Evolutionary conservation across 345 rosid genomes (phyloP).

Genomic region (Populus simonii): DNA sequence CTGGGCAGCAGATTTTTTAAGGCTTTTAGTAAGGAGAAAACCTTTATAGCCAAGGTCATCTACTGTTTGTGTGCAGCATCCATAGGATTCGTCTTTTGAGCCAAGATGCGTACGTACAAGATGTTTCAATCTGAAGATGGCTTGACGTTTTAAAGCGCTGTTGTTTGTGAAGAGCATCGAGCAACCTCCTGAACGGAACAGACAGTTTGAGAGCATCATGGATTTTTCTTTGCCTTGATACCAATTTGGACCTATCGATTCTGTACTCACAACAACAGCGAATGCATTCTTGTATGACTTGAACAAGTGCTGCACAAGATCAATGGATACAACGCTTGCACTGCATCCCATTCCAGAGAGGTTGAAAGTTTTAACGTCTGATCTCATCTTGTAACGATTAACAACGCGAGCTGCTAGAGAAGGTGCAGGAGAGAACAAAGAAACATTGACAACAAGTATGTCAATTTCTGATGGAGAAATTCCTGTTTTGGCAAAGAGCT

Average conservation of each 20-base stretch:
- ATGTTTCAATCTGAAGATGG: constrained; percentile 47
- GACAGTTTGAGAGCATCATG: constrained; percentile 71
- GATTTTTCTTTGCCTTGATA: constrained; percentile 71
- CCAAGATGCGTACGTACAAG: constrained; percentile 53
- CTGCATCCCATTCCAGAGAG: constrained; percentile 73
- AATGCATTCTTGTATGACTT: constrained; percentile 33
- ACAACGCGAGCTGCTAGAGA: constrained; percentile 60
- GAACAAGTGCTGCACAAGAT: constrained; percentile 48
- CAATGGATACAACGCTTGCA: constrained; percentile 53
- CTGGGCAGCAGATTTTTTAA: constrained; percentile 53
- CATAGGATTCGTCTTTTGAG: constrained; percentile 56
- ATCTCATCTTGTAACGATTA: constrained; percentile 67
- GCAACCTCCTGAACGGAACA: constrained; percentile 72
- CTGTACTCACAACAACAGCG: constrained; percentile 77
- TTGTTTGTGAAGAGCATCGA: constrained; percentile 67
- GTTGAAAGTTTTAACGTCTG: constrained; percentile 53
- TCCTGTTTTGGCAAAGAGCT: constrained; percentile 43
- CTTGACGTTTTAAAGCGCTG: constrained; percentile 33
- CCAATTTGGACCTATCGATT: constrained; percentile 67
- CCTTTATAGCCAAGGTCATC: constrained; percentile 54
- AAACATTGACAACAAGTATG: constrained; percentile 62
- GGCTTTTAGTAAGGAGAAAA: constrained; percentile 43
- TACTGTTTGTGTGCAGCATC: constrained; percentile 58
- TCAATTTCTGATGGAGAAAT: constrained; percentile 55
- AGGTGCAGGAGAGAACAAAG: constrained; percentile 62